Evolutionary conservation across 1,284 basidiomycete species (phyloP).

Genomic region (Moesziomyces antarcticus): DNA sequence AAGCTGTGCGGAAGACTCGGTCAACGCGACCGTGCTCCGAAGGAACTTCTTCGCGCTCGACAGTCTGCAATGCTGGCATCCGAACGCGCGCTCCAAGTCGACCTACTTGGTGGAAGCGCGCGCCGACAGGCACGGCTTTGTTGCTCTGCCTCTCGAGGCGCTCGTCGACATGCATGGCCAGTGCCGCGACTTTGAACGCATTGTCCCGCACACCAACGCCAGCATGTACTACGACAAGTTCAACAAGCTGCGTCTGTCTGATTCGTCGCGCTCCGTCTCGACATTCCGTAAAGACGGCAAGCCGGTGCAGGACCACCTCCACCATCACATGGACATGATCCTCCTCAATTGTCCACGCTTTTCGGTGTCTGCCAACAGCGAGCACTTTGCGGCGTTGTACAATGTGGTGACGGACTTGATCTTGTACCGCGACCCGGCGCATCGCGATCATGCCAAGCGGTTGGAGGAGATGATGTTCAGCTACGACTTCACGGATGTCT

Average conservation of each 20-base stretch:
- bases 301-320: slow-evolving; percentile 75
- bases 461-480: slow-evolving; percentile 84
- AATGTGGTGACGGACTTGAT: slow-evolving; percentile 84
- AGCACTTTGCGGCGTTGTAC: slow-evolving; percentile 87
- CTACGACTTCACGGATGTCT: slow-evolving; percentile 87
- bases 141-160: slow-evolving; percentile 84
- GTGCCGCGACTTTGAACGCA: slow-evolving; percentile 73
- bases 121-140: slow-evolving; percentile 65
- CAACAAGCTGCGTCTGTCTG: slow-evolving; percentile 77
- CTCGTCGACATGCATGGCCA: slow-evolving; percentile 49
- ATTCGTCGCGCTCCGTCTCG: slow-evolving; percentile 73
- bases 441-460: slow-evolving; percentile 60
- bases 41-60: slow-evolving; percentile 80
- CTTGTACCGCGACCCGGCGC: slow-evolving; percentile 84
- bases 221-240: slow-evolving; percentile 92
- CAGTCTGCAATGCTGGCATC: slow-evolving; percentile 89
- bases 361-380: slow-evolving; percentile 83
- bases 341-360: slow-evolving; percentile 80
- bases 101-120: slow-evolving; percentile 10
- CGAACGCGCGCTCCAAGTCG: slow-evolving; percentile 70
- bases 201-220: slow-evolving; percentile 89
- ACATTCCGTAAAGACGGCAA: slow-evolving; percentile 60
- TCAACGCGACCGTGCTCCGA: slow-evolving; percentile 86
- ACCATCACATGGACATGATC: slow-evolving; percentile 85
- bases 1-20: slow-evolving; percentile 81